A percentile compares a stretch with the other conserved stretches of the same genome.
phyloP scores from a whole-genome alignment of 768 basidiomycete genomes.

The Boletus vermiculosoides region DNA sequence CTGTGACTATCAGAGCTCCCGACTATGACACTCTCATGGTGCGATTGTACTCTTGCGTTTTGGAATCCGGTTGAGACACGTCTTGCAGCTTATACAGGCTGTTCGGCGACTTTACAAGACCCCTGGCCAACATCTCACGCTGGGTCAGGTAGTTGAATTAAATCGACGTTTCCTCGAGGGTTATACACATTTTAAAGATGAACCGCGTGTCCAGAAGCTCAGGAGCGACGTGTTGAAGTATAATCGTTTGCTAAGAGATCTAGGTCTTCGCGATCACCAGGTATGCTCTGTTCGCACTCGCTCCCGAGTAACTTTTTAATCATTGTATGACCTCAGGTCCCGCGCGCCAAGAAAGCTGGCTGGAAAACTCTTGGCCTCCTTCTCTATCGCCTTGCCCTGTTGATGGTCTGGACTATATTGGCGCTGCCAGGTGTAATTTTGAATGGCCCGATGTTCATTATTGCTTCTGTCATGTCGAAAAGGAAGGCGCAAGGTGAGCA shows the following conservation, averaged over 20 bases:
- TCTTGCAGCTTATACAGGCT: conserved; percentile 84
- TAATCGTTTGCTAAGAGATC: conserved; percentile 81
- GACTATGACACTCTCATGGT: conserved; percentile 99
- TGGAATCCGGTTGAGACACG: conserved; percentile 2
- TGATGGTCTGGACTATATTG: conserved; percentile 78
- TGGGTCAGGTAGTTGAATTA: conserved; percentile 94
- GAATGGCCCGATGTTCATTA: conserved; percentile 90
- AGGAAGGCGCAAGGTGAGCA: conserved; percentile 80
- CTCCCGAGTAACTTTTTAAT: conserved; percentile 1
- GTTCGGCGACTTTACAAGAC: conserved; percentile 91
- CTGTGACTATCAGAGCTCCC: conserved; percentile 92
- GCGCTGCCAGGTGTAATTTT: conserved; percentile 89
- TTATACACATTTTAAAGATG: conserved; percentile 89
- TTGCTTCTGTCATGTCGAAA: conserved; percentile 84
- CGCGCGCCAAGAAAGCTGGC: conserved; percentile 77
- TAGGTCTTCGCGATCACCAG: conserved; percentile 94
- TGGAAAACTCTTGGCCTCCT: conserved; percentile 88
- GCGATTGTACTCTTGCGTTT: conserved; percentile 21
- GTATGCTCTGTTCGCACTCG: conserved; percentile 35
- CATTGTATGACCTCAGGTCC: conserved; percentile 52
- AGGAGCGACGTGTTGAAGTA: conserved; percentile 82
- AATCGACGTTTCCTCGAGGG: conserved; percentile 92
- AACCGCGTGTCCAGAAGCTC: conserved; percentile 82
- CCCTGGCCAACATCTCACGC: conserved; percentile 88
- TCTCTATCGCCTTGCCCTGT: conserved; percentile 74